Evolutionary conservation across 306 rosid genomes (phyloP).

Genomic region (Cucurbita argyrosperma): DNA sequence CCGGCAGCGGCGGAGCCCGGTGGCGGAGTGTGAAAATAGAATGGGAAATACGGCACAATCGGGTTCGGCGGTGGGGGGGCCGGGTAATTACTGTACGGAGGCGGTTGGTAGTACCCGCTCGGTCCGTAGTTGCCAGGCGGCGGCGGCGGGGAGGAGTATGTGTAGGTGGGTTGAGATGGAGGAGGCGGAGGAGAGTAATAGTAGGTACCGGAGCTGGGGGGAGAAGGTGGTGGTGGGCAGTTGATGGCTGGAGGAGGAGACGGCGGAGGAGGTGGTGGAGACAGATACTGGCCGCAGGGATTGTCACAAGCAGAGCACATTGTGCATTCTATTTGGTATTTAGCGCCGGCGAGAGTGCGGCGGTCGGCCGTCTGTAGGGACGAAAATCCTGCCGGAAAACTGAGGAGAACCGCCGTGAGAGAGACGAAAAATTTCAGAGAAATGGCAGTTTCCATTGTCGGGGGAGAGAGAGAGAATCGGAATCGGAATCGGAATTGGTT

Average conservation of each 20-base stretch:
- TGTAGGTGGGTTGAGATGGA: slow-evolving; percentile 32
- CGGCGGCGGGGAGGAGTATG: slow-evolving; percentile 30
- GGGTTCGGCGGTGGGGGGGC: slow-evolving; percentile 96
- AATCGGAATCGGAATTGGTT: too few relatives aligned
- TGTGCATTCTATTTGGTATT: slow-evolving; percentile 78
- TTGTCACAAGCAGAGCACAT: slow-evolving; percentile 79
- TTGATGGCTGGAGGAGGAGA: slow-evolving; percentile 9
- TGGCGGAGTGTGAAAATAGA: slow-evolving; percentile 62
- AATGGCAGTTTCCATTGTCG: slow-evolving; percentile 19
- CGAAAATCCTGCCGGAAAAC: not conserved
- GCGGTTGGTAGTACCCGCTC: slow-evolving; percentile 37
- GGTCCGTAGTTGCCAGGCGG: slow-evolving; percentile 23
- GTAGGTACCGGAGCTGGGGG: slow-evolving; percentile 28
- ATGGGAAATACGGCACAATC: slow-evolving; percentile 85
- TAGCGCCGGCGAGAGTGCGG: not conserved
- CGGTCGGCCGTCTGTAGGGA: not conserved
- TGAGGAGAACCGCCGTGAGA: not conserved
- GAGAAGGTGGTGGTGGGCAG: slow-evolving; percentile 64
- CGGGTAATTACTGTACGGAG: slow-evolving; percentile 48
- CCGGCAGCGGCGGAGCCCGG: slow-evolving; percentile 26
- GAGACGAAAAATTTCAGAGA: not conserved
- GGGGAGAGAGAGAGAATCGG: not conserved
- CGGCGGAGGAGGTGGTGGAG: slow-evolving; percentile 38
- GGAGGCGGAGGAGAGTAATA: slow-evolving; percentile 57
- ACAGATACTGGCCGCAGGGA: slow-evolving; percentile 38